Evolutionary conservation across 2,329 filamentous ascomycete species (phyloP).

Genomic region (Cladosporium sp.): DNA sequence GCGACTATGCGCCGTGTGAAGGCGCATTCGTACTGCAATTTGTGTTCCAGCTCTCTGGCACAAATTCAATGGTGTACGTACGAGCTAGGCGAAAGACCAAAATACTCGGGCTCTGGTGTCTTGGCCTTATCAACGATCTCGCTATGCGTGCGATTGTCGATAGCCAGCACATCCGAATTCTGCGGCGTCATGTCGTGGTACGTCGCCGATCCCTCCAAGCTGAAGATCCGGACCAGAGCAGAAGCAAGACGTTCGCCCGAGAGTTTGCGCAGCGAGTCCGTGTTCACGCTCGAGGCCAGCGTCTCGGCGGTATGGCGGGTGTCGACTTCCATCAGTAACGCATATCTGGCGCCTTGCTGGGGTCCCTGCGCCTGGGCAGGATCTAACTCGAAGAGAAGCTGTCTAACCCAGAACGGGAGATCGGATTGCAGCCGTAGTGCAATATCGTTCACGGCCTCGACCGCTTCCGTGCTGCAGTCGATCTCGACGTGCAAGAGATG

Average conservation of each 20-base stretch:
- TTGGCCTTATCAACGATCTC: not conserved
- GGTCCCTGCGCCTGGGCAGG: not conserved
- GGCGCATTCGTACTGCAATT: not conserved
- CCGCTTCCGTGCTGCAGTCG: not conserved
- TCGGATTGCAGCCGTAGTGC: not conserved
- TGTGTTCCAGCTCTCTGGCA: not conserved
- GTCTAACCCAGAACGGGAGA: not conserved
- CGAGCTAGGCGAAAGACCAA: not conserved
- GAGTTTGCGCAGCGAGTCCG: not conserved
- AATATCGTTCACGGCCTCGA: not conserved
- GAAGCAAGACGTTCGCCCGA: not conserved
- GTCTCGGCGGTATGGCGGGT: slow-evolving; percentile 5
- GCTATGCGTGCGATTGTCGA: not conserved
- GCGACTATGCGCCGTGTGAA: not conserved
- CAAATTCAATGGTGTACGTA: not conserved
- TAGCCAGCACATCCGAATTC: not conserved
- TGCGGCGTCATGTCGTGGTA: slow-evolving; percentile 1
- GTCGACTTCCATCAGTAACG: slow-evolving; percentile 2
- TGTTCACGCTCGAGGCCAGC: not conserved
- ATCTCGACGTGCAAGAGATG: slow-evolving; percentile 11
- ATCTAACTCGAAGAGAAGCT: slow-evolving; percentile 3
- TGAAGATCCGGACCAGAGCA: not conserved
- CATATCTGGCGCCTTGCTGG: not conserved
- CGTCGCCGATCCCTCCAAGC: slow-evolving; percentile 2
- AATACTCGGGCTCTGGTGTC: not conserved